Base-by-base conservation (phyloP, 345 rosid genomes). In the Salix koriyanagi region DNA sequence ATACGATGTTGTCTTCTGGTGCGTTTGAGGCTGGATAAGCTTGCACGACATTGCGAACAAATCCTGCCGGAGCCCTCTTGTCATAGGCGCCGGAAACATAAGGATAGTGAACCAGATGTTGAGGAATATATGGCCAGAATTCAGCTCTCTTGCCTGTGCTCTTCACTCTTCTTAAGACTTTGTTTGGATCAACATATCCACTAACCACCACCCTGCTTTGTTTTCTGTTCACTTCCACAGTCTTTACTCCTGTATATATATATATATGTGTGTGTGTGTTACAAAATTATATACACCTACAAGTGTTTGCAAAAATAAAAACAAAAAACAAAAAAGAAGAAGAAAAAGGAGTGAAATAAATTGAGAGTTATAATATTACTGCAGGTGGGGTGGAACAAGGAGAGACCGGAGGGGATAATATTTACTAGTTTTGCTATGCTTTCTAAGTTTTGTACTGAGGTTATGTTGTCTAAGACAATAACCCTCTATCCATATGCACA, bases 41-140 rank as follows among this genome's bases (percentile, higher is more conserved):
- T 72, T 88, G 93, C 7, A 78, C 88, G 8, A 82, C 87, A 67
- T 91, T 89, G 9, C 91, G 86, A 67, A 89, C 92, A 54, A 41
- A 78, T 37, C 96, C 93, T 0, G 93, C 70, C 0, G 96, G 96
- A 7, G 96, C 96, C 71, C 76, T 79, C 67, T 88, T 88, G 84
- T 91, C 93, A 19, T 91, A 91, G 34, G 76, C 91, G 11, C 89
- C 88, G 0, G 89, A 7, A 3, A 70, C 89, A n/a, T 87, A 79
- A 9, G 96, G 96, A 69, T 87, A 81, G 75, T 81, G 70, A 7
- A 83, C 93, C 14, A 91, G 72, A 65, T 91, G 91, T 70, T 91
- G 96, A 5, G 91, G 90, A 34, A 91, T 82, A 69, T 91, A 91
- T 10, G 96, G 96, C 96, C 96, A 91, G 66, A 89, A 85, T 72